Conservation (phyloP, 495 filamentous ascomycete genomes). For the Hamigera avellanea region DNA sequence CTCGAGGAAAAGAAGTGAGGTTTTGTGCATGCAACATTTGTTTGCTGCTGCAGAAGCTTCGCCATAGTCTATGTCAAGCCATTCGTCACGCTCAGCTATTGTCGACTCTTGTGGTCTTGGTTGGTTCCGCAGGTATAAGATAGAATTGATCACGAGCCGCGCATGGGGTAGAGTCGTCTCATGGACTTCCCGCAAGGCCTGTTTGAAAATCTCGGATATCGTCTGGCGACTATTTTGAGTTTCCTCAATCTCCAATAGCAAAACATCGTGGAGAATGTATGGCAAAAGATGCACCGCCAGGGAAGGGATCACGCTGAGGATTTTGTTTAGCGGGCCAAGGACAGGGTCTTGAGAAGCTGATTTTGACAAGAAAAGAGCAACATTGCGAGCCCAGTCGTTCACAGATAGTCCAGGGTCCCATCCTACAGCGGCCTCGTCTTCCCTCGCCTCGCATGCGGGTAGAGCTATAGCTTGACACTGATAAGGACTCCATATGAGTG, state of each 20-base stretch:
- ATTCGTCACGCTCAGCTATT: conserved; percentile 63
- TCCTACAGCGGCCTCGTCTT: conserved; percentile 3
- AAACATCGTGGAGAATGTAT: conserved; percentile 67
- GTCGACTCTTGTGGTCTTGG: conserved; percentile 62
- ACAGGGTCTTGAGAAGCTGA: conserved; percentile 51
- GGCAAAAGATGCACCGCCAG: conserved; percentile 65
- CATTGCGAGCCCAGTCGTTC: conserved; percentile 49
- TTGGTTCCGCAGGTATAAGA: conserved; percentile 84
- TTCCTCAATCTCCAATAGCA: conserved; percentile 39
- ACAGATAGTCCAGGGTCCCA: conserved; percentile 12
- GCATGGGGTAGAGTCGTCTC: conserved; percentile 34
- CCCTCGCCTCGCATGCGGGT: conserved; percentile 7
- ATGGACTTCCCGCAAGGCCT: conserved; percentile 15
- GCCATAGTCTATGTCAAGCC: conserved; percentile 75
- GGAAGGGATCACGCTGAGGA: conserved; percentile 49
- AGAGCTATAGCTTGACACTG: conserved; percentile 18
- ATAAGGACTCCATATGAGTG: conserved; percentile 35
- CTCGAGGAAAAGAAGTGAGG: conserved; percentile 74
- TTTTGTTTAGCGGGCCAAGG: conserved; percentile 48
- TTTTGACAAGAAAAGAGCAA: conserved; percentile 49
- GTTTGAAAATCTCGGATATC: conserved; percentile 34
- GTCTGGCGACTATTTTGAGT: conserved; percentile 15
- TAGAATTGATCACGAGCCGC: conserved; percentile 57
- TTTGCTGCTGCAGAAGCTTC: conserved; percentile 66
- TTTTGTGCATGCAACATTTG: conserved; percentile 74